These are phyloP conservation scores for Suhomyces sp. DNA, from an alignment of 805 yeast species.

Conservation along the genomic window DNA sequence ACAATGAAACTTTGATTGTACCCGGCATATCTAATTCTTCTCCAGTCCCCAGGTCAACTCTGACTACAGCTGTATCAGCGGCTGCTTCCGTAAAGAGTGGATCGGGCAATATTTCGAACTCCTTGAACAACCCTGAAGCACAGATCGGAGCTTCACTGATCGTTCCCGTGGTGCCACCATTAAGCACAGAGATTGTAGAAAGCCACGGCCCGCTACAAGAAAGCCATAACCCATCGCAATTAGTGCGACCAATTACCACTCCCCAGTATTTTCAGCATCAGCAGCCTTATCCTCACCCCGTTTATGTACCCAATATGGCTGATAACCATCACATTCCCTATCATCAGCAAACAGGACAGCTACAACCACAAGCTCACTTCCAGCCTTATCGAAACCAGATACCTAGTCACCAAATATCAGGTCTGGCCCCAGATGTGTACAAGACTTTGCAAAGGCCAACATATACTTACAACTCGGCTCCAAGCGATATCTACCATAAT, in stretches of 20 bases:
- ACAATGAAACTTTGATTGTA: constrained; percentile 1
- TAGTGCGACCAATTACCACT: not conserved
- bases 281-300: not conserved
- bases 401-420: not conserved
- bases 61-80: constrained; percentile 4
- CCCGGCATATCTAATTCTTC: constrained; percentile 5
- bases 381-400: not conserved
- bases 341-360: not conserved
- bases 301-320: not conserved
- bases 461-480: not conserved
- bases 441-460: not conserved
- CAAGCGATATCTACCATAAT: not conserved
- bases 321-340: not conserved
- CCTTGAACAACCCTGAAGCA: not conserved
- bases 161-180: not conserved
- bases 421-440: not conserved
- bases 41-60: constrained; percentile 3
- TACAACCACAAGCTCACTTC: not conserved
- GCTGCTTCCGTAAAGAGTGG: not conserved
- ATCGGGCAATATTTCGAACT: not conserved
- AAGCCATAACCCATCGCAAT: not conserved
- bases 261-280: not conserved
- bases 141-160: not conserved
- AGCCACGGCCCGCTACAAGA: not conserved
- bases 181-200: not conserved